Base-by-base conservation (phyloP, 345 rosid species). In the Bretschneidera sinensis region DNA sequence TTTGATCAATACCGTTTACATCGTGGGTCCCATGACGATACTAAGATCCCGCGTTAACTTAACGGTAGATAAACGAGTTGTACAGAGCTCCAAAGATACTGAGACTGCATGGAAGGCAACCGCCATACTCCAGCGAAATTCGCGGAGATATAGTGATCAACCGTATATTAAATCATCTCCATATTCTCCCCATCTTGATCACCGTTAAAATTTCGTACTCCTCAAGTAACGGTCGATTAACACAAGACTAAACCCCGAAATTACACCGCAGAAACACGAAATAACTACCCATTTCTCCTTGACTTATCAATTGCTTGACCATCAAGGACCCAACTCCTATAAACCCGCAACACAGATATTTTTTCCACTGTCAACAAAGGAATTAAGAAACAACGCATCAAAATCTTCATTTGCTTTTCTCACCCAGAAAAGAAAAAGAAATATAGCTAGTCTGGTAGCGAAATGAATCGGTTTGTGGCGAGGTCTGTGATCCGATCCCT, bases 391-490 rank as follows among this genome's bases (percentile, higher is more conserved):
- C 33, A 28, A 28, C 8, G 5, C 33, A 31, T 31, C 9, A 31
- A 31, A 4, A 9, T 4, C 35, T 31, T 31, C 35, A 19, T 11
- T 1, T 31, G 35, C 4, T 9, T 4, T 4, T 31, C 35, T 31
- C 35, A 31, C 4, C 17, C 6, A 17, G 0, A 17, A 16, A 24
- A 16, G 1, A 24, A 51, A 9, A 0, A 59, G 35, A 43, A 15
- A 16, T 16, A 21, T 4, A 17, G 23, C 18, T n/a, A n/a, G n/a
- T 54, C 17, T 21, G 54, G 57, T 25, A 21, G 1, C 23, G 47
- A 33, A 67, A 82, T 82, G 83, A 79, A 55, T 55, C 83, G 61
- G 23, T 48, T 65, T 16, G 65, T 66, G 48, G 62, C 39, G 21
- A 66, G 69, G 51, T 50, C 61, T 33, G 60, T 50, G 71, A 59